Base-by-base conservation (phyloP, 345 rosid genomes). In the Eucalyptus paniculata region DNA sequence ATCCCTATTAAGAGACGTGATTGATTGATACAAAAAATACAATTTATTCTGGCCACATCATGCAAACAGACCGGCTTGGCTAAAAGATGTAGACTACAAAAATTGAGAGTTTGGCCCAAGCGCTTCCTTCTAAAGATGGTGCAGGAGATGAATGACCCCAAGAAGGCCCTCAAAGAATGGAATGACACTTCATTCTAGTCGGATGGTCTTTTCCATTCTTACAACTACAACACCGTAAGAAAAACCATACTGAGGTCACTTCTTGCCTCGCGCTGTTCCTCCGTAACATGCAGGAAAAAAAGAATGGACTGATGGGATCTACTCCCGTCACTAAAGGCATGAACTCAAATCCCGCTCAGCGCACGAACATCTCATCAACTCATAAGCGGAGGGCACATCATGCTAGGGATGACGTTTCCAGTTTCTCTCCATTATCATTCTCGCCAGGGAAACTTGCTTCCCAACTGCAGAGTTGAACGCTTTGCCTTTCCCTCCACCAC, bases 401-500 rank as follows among this genome's bases (percentile, higher is more conserved):
- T 97, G 99, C 90, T 95, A 90, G 1, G 99, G 99, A 42, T 93
- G 99, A 58, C 99, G 95, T 89, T 95, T 96, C 67, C 80, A 93
- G 90, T 96, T 97, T 91, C 99, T 93, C 89, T 97, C 99, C 72
- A 95, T 93, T 72, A 94, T 94, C 93, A 62, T 96, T 44, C 92
- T 90, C 30, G 97, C 98, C 37, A 96, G 89, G 5, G 94, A 89
- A 91, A 97, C 98, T 94, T 96, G 99, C 93, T 95, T 97, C 56
- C 99, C 99, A 23, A 97, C 97, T 50, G 94, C 99, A 92, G 95
- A 94, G 86, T 93, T 88, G 88, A 95, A 96, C 28, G 98, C 97
- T 88, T 94, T 97, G 65, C 99, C 99, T 86, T 88, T 94, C 91
- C 99, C 96, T 90, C 95, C 93, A 6, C 96, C 98, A 11, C 99